Percentiles rank a stretch among this genome's conserved stretches.
Conservation (phyloP, 2,329 filamentous ascomycete genomes). For the Phaeosphaeria sp. region DNA sequence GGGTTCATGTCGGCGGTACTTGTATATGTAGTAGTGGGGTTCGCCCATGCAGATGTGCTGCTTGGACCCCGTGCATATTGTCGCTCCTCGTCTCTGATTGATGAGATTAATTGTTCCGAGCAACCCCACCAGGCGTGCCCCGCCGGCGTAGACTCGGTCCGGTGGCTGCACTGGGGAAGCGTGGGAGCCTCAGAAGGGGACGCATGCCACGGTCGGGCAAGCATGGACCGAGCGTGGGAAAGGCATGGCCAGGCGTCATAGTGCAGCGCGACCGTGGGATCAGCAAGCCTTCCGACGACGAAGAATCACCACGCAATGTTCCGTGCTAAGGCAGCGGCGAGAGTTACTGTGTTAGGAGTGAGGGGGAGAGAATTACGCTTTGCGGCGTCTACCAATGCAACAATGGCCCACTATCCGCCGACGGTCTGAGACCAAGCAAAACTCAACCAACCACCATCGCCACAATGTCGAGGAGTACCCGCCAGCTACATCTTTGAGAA, state of each 20-base stretch:
- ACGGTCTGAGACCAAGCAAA: conserved; percentile 21
- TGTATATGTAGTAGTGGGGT: conserved; percentile 36
- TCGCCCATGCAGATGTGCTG: not conserved
- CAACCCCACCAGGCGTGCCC: conserved; percentile 31
- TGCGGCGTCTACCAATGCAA: conserved; percentile 10
- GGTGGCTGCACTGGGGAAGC: not conserved
- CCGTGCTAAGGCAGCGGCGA: conserved; percentile 27
- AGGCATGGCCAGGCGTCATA: conserved; percentile 22
- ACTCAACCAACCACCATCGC: conserved; percentile 32
- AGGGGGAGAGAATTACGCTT: conserved; percentile 17
- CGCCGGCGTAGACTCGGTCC: conserved; percentile 29
- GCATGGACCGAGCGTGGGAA: conserved; percentile 19
- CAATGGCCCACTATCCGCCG: conserved; percentile 17
- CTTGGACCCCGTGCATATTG: not conserved
- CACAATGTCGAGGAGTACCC: conserved; percentile 11
- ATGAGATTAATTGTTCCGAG: conserved; percentile 43
- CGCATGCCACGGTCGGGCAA: conserved; percentile 22
- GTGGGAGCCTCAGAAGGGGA: conserved; percentile 10
- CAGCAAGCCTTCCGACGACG: conserved; percentile 10
- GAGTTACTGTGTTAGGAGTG: conserved; percentile 30
- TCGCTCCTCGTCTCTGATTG: conserved; percentile 32
- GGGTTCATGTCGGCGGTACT: conserved; percentile 44
- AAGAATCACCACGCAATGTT: not conserved
- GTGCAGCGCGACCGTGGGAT: conserved; percentile 23
- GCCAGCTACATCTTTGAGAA: conserved; percentile 28